A percentile compares a stretch with the other conserved stretches of the same genome.
These are phyloP conservation scores for Capsaspora owczarzaki DNA, from an alignment of 78 protist species.

Conservation along the genomic window DNA sequence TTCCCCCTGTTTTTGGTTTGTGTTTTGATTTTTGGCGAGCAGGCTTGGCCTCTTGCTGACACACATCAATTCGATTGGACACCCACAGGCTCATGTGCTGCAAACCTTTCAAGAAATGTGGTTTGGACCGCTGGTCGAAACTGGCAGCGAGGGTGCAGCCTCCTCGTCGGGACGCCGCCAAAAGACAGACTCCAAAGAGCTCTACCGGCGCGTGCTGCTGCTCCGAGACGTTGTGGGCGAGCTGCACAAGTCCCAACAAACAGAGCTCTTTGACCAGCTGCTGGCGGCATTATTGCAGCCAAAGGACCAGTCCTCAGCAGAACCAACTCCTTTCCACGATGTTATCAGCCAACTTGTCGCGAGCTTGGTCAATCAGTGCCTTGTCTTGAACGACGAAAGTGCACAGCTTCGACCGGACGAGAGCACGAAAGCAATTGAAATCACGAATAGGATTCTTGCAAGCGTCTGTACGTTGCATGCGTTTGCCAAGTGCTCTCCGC, in stretches of 20 bases:
- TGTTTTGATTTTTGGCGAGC: too few species aligned
- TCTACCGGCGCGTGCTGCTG: too few species aligned
- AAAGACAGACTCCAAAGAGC: too few species aligned
- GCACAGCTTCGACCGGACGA: not conserved
- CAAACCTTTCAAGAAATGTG: not conserved
- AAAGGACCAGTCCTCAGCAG: too few species aligned
- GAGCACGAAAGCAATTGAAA: not conserved
- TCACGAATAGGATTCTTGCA: not conserved
- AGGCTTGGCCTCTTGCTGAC: not conserved
- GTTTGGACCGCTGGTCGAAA: not conserved
- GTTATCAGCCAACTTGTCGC: not conserved
- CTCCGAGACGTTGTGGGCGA: too few species aligned
- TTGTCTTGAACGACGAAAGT: not conserved
- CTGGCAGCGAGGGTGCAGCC: too few species aligned
- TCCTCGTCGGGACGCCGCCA: too few species aligned
- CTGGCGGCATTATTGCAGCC: too few species aligned
- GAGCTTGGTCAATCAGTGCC: not conserved
- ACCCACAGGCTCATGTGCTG: not conserved
- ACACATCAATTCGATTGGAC: not conserved
- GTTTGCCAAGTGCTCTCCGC: not conserved
- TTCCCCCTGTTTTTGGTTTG: too few species aligned
- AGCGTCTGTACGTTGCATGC: not conserved
- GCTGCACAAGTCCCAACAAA: too few species aligned
- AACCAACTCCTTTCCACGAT: too few species aligned
- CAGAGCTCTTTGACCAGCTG: too few species aligned